Evolutionary conservation across 2,329 filamentous ascomycete genomes (phyloP).

Genomic region (Exophiala spinifera): DNA sequence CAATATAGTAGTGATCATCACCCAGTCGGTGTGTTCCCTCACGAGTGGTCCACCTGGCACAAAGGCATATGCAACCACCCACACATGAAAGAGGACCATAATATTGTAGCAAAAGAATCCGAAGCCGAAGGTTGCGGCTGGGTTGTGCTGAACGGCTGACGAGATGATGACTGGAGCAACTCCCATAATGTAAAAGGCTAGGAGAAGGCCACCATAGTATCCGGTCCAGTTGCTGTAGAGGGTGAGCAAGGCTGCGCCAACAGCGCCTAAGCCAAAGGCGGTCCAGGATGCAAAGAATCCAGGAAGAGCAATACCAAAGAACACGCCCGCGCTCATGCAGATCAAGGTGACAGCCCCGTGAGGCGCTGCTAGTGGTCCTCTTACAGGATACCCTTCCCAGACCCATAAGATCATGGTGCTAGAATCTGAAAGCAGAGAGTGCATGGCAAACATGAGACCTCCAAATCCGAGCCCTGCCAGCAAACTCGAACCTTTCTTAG

Average conservation of each 20-base stretch:
- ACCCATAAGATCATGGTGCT: conserved; percentile 99
- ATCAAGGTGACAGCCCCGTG: conserved; percentile 84
- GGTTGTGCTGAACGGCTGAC: conserved; percentile 72
- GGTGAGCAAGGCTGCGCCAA: conserved; percentile 76
- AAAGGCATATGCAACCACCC: conserved; percentile 97
- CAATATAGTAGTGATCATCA: conserved; percentile 84
- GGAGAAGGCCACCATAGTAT: conserved; percentile 75
- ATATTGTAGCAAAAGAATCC: conserved; percentile 92
- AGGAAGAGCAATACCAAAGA: conserved; percentile 72
- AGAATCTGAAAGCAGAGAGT: conserved; percentile 90
- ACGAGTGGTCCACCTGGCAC: conserved; percentile 91
- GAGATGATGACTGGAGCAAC: conserved; percentile 71
- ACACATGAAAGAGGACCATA: conserved; percentile 94
- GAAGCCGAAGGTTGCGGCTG: conserved; percentile 77
- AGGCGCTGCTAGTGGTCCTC: conserved; percentile 82
- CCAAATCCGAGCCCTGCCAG: conserved; percentile 75
- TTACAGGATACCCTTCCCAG: conserved; percentile 92
- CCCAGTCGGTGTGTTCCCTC: conserved; percentile 91
- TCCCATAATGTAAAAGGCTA: conserved; percentile 79
- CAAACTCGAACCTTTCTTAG: conserved; percentile 64
- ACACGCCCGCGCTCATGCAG: conserved; percentile 78
- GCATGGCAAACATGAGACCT: conserved; percentile 82
- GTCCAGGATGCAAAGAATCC: conserved; percentile 72
- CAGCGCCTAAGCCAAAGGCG: conserved; percentile 70
- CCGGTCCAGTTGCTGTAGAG: conserved; percentile 78